Evolutionary conservation across 805 yeast species (phyloP).

Genomic region (Hanseniaspora vineae): DNA sequence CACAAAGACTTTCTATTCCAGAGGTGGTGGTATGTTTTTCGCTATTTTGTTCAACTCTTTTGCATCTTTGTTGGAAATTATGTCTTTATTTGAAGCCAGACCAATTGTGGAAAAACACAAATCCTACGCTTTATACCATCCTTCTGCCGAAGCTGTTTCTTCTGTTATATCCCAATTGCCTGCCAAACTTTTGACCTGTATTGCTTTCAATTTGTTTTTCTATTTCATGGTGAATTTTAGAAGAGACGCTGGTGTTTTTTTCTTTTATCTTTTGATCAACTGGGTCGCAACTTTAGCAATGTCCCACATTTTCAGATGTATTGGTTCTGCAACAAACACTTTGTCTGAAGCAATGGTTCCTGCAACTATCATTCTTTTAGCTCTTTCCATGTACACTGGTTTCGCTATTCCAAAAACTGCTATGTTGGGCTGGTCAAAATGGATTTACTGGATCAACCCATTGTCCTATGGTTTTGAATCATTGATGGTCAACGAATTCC

Average conservation of each 20-base stretch:
- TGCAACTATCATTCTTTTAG: slow-evolving; percentile 36
- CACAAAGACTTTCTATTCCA: slow-evolving; percentile 37
- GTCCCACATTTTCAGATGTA: slow-evolving; percentile 42
- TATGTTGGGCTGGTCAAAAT: slow-evolving; percentile 53
- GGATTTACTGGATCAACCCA: slow-evolving; percentile 52
- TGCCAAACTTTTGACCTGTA: slow-evolving; percentile 30
- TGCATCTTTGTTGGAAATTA: slow-evolving; percentile 45
- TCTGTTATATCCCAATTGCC: slow-evolving; percentile 41
- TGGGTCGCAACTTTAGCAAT: slow-evolving; percentile 33
- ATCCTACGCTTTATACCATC: slow-evolving; percentile 42
- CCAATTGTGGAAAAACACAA: slow-evolving; percentile 48
- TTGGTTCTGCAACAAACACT: slow-evolving; percentile 36
- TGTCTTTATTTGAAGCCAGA: slow-evolving; percentile 41
- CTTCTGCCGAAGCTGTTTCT: slow-evolving; percentile 46
- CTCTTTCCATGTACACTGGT: slow-evolving; percentile 40
- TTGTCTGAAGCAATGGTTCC: slow-evolving; percentile 47
- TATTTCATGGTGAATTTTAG: slow-evolving; percentile 44
- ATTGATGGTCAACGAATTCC: slow-evolving; percentile 44
- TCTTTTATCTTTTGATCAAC: slow-evolving; percentile 36
- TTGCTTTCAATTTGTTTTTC: slow-evolving; percentile 35
- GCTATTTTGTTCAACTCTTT: slow-evolving; percentile 52
- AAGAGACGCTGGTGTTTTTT: slow-evolving; percentile 40
- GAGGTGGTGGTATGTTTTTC: slow-evolving; percentile 58
- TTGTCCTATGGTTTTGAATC: slow-evolving; percentile 46
- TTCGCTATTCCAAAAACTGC: slow-evolving; percentile 43